A percentile compares a stretch with the other conserved stretches of the same genome.
Conservation (phyloP, 2,329 filamentous ascomycete genomes). For the Geoglossum cookeanum region DNA sequence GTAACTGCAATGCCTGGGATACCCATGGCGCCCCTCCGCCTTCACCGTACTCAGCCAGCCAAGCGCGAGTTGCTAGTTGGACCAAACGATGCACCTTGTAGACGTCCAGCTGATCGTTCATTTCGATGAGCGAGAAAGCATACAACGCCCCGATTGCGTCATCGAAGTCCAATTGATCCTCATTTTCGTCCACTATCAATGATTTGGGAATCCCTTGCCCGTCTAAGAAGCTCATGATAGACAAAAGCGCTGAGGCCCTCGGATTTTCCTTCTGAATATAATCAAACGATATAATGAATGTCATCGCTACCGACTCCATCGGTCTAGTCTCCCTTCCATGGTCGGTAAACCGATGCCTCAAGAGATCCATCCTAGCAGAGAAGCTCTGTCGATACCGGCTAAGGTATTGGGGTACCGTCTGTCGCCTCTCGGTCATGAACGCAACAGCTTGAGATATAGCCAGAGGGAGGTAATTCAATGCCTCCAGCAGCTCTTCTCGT, state of each 20-base stretch:
- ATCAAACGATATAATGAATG: constrained; percentile 7
- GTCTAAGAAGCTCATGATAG: constrained; percentile 7
- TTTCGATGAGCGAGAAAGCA: constrained; percentile 6
- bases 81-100: constrained; percentile 7
- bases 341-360: constrained; percentile 1
- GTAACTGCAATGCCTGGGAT: not conserved
- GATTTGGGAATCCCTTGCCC: constrained; percentile 4
- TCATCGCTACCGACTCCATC: constrained; percentile 6
- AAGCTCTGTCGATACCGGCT: not conserved
- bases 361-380: not conserved
- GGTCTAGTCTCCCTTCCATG: constrained; percentile 5
- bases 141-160: constrained; percentile 6
- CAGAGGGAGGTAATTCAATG: constrained; percentile 6
- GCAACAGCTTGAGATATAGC: constrained; percentile 7
- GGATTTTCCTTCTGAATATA: constrained; percentile 5
- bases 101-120: not conserved
- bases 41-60: constrained; percentile 4
- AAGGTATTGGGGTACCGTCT: constrained; percentile 6
- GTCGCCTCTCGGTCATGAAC: constrained; percentile 6
- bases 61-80: constrained; percentile 3
- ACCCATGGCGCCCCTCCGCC: not conserved
- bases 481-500: constrained; percentile 5
- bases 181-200: not conserved
- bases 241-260: constrained; percentile 5
- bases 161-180: constrained; percentile 6